Evolutionary conservation across 768 basidiomycete species (phyloP), one percentile per base, ranked within the genome.

Genomic region (Boletellus emodensis): DNA sequence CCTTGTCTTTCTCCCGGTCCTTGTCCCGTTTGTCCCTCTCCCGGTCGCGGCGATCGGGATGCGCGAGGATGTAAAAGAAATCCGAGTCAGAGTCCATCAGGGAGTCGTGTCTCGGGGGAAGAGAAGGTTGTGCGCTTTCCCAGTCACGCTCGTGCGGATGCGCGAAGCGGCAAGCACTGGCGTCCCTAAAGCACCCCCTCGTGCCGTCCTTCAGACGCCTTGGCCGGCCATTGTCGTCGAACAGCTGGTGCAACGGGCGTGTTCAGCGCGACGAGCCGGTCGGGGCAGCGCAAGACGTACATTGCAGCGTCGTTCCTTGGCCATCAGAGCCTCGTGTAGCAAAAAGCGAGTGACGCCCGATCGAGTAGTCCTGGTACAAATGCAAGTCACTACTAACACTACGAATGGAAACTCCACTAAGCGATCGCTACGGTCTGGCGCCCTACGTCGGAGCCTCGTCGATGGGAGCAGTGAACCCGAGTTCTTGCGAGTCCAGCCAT

Each of bases 101-200:
- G 4, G 20, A 0, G 1, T 59, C 56, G 17, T 3, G 26, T 40
- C 15, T 60, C 11, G 67, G 69, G 33, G 67, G 67, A 24, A 26
- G 9, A 40, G 67, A 69, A 42, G 51, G 24, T 3, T 45, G 43
- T 1, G 72, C 72, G n/a, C 43, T 34, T 44, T 46, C 39, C 72
- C 72, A 73, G 14, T 54, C 54, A 2, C 65, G 63, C 26, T 71
- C 64, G 46, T 57, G 56, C 6, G 72, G 72, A 24, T 68, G 67
- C 13, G 44, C 69, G 28, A 67, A 69, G 36, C n/a, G 42, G 44
- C 67, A 68, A n/a, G 18, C 51, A 36, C 44, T 55, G 38, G 53
- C 61, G 38, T 55, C 54, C 30, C 58, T 58, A 10, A 0, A 12
- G 38, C 67, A 68, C 2, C 67, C 67, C 42, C 11, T 53, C 7